Conservation (phyloP, 1,139 yeast species). For the Hemisphaericaspora xylanilytica region DNA sequence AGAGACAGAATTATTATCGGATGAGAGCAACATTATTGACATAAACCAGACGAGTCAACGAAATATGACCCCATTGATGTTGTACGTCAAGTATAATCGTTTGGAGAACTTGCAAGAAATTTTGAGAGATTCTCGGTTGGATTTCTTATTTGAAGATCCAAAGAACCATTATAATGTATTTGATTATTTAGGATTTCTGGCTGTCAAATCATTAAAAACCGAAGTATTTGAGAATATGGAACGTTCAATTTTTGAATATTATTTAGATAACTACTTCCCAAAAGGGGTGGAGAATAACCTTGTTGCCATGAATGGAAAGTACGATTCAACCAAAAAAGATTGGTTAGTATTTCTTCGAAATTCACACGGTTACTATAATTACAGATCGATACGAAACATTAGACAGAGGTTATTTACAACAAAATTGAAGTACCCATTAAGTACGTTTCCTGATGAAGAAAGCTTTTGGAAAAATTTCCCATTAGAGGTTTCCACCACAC, state of each 20-base stretch:
- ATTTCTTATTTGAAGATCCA: conserved; percentile 44
- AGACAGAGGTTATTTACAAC: conserved; percentile 31
- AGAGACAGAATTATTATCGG: conserved; percentile 32
- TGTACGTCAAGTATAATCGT: conserved; percentile 69
- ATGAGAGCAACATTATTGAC: conserved; percentile 39
- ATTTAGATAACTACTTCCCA: conserved; percentile 29
- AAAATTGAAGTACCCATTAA: conserved; percentile 33
- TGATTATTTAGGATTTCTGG: conserved; percentile 39
- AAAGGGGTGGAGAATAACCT: conserved; percentile 12
- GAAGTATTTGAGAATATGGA: conserved; percentile 43
- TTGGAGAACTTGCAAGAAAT: conserved; percentile 53
- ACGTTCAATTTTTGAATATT: conserved; percentile 39
- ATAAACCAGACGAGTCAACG: conserved; percentile 63
- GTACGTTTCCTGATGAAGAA: conserved; percentile 39
- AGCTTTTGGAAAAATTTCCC: conserved; percentile 39
- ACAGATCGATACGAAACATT: conserved; percentile 41
- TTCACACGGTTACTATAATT: conserved; percentile 16
- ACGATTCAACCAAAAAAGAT: conserved; percentile 29
- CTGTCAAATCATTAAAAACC: conserved; percentile 24
- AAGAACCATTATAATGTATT: conserved; percentile 43
- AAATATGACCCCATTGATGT: conserved; percentile 67
- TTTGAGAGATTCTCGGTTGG: conserved; percentile 43
- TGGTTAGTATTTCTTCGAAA: conserved; percentile 34
- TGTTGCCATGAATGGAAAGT: conserved; percentile 37
- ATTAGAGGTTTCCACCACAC: conserved; percentile 27